A percentile compares a stretch with the other conserved stretches of the same genome.
Conservation (phyloP, 2,329 filamentous ascomycete genomes). For the Xylaria polymorpha region DNA sequence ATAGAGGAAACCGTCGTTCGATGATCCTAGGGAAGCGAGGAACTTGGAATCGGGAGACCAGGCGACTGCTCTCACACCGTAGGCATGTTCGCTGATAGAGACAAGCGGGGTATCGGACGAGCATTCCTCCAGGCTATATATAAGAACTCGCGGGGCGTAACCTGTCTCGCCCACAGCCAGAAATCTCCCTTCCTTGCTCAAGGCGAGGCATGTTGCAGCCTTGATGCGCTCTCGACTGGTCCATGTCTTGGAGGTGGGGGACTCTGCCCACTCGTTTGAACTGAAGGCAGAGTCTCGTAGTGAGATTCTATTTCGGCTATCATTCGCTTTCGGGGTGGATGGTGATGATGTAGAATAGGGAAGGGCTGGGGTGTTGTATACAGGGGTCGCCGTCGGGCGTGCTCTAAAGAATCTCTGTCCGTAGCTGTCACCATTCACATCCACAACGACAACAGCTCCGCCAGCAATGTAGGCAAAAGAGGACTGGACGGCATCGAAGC, state of each 20-base stretch:
- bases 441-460: conserved; percentile 90
- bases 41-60: conserved; percentile 90
- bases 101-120: conserved; percentile 85
- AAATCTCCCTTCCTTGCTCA: conserved; percentile 88
- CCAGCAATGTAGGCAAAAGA: conserved; percentile 93
- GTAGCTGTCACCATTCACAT: conserved; percentile 74
- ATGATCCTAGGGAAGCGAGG: conserved; percentile 86
- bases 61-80: conserved; percentile 86
- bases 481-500: conserved; percentile 82
- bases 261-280: conserved; percentile 69
- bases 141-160: conserved; percentile 88
- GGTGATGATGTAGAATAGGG: conserved; percentile 63
- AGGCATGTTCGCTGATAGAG: conserved; percentile 88
- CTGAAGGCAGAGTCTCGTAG: conserved; percentile 62
- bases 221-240: conserved; percentile 93
- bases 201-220: conserved; percentile 87
- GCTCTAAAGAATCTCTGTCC: conserved; percentile 92
- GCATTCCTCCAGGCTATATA: conserved; percentile 85
- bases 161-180: conserved; percentile 95
- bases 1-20: conserved; percentile 94
- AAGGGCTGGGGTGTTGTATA: conserved; percentile 67
- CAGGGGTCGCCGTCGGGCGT: conserved; percentile 78
- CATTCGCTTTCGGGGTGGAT: conserved; percentile 70
- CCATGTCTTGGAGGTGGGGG: conserved; percentile 76
- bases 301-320: conserved; percentile 69